Conservation (phyloP, 495 filamentous ascomycete genomes). For the Penicillium desertorum region DNA sequence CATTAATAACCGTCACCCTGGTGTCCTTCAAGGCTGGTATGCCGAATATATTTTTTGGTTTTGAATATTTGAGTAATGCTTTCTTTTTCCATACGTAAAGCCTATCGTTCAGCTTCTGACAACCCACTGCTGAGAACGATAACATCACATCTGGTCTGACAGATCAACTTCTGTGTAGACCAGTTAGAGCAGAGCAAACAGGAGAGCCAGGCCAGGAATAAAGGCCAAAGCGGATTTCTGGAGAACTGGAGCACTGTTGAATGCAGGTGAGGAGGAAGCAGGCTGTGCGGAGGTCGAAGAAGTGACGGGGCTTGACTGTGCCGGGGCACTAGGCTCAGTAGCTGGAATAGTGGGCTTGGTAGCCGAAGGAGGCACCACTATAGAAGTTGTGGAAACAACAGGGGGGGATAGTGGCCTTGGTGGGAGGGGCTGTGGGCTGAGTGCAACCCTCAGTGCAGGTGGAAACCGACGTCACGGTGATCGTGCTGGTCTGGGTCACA, state of each 20-base stretch:
- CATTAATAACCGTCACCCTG: slow-evolving; percentile 16
- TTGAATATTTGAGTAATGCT: not conserved
- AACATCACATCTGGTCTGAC: not conserved
- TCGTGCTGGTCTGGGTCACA: slow-evolving; percentile 28
- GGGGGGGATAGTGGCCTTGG: not conserved
- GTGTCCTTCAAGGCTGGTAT: slow-evolving; percentile 5
- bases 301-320: slow-evolving; percentile 2
- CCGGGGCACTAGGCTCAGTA: slow-evolving; percentile 12
- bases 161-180: not conserved
- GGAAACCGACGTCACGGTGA: slow-evolving; percentile 26
- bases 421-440: slow-evolving; percentile 10
- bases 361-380: not conserved
- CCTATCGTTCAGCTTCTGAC: not conserved
- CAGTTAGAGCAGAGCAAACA: slow-evolving; percentile 22
- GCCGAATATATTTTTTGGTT: slow-evolving; percentile 15
- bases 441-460: slow-evolving; percentile 24
- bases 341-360: slow-evolving; percentile 2
- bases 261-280: slow-evolving; percentile 18
- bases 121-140: not conserved
- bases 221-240: slow-evolving; percentile 24
- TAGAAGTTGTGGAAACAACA: slow-evolving; percentile 4
- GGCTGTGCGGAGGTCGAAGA: slow-evolving; percentile 16
- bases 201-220: slow-evolving; percentile 22
- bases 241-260: slow-evolving; percentile 26
- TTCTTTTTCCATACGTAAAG: not conserved